A percentile compares a stretch with the other conserved stretches of the same genome.
phyloP scores from a whole-genome alignment of 108 stramenopile genomes.

The Ochromonas danica region DNA sequence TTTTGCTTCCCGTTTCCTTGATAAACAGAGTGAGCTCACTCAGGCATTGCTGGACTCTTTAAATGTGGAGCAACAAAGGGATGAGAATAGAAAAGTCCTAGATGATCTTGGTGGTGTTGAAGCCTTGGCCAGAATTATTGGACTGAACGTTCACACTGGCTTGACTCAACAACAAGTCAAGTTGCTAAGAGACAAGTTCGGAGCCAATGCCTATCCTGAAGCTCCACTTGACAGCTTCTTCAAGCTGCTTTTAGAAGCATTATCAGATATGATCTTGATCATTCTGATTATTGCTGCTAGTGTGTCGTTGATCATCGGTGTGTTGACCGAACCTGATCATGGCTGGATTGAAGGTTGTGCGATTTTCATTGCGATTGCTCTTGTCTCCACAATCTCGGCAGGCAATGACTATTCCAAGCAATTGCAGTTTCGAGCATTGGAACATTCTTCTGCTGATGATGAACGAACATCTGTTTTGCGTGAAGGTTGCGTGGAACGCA shows the following conservation, averaged over 20 bases:
- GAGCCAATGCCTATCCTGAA: constrained; percentile 3
- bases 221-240: constrained; percentile 53
- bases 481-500: not conserved
- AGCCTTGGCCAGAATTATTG: not conserved
- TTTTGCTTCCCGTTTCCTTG: not conserved
- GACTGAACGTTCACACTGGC: not conserved
- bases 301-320: constrained; percentile 61
- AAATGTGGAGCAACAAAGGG: constrained; percentile 10
- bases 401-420: constrained; percentile 89
- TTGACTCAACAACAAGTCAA: not conserved
- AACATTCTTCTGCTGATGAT: constrained; percentile 47
- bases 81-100: constrained; percentile 4
- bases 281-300: constrained; percentile 79
- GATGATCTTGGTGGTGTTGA: constrained; percentile 20
- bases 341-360: constrained; percentile 92
- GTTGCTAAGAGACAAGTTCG: not conserved
- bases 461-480: not conserved
- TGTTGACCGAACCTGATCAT: constrained; percentile 59
- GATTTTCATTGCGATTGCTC: constrained; percentile 76
- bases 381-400: constrained; percentile 87
- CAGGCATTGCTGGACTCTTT: not conserved
- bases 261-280: constrained; percentile 84
- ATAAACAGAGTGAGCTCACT: not conserved
- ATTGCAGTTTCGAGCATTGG: constrained; percentile 81
- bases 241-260: constrained; percentile 78